Percentiles rank a stretch among this genome's conserved stretches.
phyloP scores from a whole-genome alignment of 1,284 basidiomycete genomes.

The Trichosporon sp. region DNA sequence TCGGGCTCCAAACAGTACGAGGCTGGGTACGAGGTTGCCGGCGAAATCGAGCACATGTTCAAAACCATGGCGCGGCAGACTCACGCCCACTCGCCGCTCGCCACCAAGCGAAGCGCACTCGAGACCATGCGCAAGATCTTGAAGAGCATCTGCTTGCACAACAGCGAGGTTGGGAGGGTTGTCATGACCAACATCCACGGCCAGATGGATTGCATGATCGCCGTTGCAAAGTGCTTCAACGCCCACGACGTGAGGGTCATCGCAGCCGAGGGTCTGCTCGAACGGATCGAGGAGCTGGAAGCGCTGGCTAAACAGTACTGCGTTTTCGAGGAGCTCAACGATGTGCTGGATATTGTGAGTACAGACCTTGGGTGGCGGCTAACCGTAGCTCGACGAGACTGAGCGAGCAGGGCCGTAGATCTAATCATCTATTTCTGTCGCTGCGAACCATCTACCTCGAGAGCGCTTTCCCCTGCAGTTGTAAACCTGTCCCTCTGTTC shows the following conservation, averaged over 20 bases:
- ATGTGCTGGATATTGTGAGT: background rate
- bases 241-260: background rate
- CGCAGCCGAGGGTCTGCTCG: background rate
- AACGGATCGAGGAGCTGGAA: background rate
- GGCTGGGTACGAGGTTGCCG: background rate
- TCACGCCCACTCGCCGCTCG: background rate
- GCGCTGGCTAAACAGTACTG: background rate
- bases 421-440: background rate
- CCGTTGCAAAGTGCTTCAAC: background rate
- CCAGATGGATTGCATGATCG: background rate
- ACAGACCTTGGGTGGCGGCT: background rate
- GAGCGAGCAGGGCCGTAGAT: background rate
- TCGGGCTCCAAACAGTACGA: background rate
- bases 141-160: conserved; percentile 2
- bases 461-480: too few species aligned
- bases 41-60: background rate
- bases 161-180: background rate
- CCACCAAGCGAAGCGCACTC: background rate
- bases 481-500: background rate
- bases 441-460: background rate
- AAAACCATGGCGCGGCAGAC: background rate
- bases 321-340: background rate
- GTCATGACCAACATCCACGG: background rate
- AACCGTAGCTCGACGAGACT: background rate
- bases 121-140: conserved; percentile 7